Conservation (phyloP, 305 asterid genomes). For the Solanum hybrid region DNA sequence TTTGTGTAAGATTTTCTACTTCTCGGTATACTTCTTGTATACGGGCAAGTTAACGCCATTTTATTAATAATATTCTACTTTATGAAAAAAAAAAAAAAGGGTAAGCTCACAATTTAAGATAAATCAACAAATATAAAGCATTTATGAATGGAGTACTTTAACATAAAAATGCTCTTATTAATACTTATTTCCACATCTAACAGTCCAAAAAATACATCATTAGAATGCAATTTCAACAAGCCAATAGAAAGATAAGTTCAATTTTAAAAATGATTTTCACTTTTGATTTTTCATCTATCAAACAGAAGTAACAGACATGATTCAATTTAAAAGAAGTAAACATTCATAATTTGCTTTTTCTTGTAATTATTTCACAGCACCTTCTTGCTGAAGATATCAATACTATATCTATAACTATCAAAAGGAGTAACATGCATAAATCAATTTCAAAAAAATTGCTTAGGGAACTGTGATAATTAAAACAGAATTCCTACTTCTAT, state of each 20-base stretch:
- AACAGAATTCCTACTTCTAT: not conserved
- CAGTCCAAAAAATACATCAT: not conserved
- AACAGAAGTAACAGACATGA: not conserved
- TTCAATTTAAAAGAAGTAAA: not conserved
- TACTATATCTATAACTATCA: not conserved
- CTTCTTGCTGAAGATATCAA: not conserved
- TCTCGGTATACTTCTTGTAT: not conserved
- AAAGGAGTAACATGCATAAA: not conserved
- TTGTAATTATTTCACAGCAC: not conserved
- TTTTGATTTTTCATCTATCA: not conserved
- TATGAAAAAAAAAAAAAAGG: not conserved
- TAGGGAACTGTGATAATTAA: not conserved
- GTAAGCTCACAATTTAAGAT: not conserved
- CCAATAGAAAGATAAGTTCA: not conserved
- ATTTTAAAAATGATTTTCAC: not conserved
- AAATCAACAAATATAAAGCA: too few species aligned
- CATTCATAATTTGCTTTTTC: not conserved
- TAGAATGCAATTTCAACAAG: not conserved
- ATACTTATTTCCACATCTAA: not conserved
- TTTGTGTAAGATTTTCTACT: not conserved
- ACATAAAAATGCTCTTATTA: too few species aligned
- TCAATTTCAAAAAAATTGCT: not conserved
- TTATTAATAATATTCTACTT: not conserved
- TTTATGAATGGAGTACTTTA: not conserved
- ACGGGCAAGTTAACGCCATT: not conserved